A percentile compares a stretch with the other conserved stretches of the same genome.
These are phyloP conservation scores for Meyerozyma sp. DNA, from an alignment of 1,139 yeast genomes.

Conservation along the genomic window DNA sequence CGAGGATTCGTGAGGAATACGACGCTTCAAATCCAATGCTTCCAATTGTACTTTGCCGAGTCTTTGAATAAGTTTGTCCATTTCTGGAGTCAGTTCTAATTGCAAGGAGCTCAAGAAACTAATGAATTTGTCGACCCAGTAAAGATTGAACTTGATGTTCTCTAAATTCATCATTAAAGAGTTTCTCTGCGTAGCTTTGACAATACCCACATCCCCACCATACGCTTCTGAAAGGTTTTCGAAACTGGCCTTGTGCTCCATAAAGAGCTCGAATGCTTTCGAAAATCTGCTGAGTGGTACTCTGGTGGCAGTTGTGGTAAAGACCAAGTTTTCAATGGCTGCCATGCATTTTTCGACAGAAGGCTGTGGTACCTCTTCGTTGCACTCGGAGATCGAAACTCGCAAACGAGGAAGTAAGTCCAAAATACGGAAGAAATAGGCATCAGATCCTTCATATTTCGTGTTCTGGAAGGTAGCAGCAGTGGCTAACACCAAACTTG, in stretches of 20 bases:
- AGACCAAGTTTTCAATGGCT: conserved; percentile 69
- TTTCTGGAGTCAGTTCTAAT: background rate
- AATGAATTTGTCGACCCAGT: background rate
- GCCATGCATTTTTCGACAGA: conserved; percentile 78
- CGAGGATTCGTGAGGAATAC: background rate
- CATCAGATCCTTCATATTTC: conserved; percentile 45
- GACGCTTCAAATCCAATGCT: background rate
- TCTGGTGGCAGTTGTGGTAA: conserved; percentile 46
- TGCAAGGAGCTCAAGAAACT: background rate
- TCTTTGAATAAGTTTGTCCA: background rate
- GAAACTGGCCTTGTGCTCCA: conserved; percentile 3
- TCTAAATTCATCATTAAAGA: background rate
- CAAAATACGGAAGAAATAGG: conserved; percentile 60
- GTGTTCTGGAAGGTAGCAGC: conserved; percentile 41
- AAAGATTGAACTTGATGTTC: background rate
- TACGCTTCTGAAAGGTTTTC: conserved; percentile 8
- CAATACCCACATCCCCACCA: conserved; percentile 2
- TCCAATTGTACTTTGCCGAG: background rate
- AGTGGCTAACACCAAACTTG: conserved; percentile 57
- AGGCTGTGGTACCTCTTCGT: conserved; percentile 69
- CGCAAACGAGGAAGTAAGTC: conserved; percentile 81
- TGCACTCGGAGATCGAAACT: conserved; percentile 52
- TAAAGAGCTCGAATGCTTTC: conserved; percentile 6
- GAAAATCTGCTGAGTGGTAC: conserved; percentile 36
- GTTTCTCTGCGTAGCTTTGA: conserved; percentile 9